These are phyloP conservation scores for Rhodotorula sp. DNA, from an alignment of 1,284 basidiomycete species.

Conservation along the genomic window DNA sequence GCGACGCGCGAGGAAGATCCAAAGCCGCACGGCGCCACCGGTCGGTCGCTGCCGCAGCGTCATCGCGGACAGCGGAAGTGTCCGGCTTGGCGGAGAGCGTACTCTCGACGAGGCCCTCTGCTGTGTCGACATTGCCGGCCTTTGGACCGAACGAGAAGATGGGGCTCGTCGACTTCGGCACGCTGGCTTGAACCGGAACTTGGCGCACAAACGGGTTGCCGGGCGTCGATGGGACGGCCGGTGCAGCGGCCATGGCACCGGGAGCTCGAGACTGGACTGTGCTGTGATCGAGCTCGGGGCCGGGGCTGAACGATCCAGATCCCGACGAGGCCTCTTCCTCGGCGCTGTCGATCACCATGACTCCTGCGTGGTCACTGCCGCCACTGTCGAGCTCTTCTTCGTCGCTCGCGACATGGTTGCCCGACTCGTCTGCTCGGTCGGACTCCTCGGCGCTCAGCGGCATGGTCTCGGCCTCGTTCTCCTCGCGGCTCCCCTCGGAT, in stretches of 20 bases:
- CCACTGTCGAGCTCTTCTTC: too few relatives aligned
- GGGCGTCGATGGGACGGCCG: neutral
- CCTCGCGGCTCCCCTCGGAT: neutral
- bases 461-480: neutral
- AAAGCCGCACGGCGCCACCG: neutral
- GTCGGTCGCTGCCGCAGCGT: neutral
- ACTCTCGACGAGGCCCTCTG: neutral
- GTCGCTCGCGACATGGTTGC: neutral
- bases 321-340: too few relatives aligned
- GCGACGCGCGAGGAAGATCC: neutral
- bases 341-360: too few relatives aligned
- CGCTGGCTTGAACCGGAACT: neutral
- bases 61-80: neutral
- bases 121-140: neutral
- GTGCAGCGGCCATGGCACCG: too few relatives aligned
- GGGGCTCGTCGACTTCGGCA: neutral
- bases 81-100: neutral
- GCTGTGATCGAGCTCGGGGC: too few relatives aligned
- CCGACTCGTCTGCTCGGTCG: neutral
- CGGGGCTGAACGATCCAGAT: too few relatives aligned
- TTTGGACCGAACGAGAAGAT: neutral
- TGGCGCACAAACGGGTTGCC: slow-evolving; percentile 1
- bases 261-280: too few relatives aligned
- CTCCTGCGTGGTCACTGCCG: too few relatives aligned
- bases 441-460: neutral